Conservation (phyloP, 306 rosid species). For the Acacia confusa region DNA sequence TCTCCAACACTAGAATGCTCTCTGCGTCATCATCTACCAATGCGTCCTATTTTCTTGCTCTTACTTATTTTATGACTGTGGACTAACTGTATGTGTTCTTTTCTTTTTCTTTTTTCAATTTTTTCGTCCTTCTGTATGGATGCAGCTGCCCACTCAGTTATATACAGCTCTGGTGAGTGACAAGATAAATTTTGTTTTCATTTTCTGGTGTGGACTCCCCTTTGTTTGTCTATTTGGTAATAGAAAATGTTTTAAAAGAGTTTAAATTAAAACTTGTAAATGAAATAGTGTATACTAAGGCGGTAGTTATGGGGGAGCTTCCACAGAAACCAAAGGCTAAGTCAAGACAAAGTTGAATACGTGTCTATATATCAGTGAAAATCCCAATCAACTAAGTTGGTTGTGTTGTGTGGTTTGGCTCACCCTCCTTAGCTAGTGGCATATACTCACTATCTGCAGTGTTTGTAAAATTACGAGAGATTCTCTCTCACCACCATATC, state of each 20-base stretch:
- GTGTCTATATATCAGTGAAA: neutral
- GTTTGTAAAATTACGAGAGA: neutral
- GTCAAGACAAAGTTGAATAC: neutral
- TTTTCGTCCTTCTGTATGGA: conserved; percentile 13
- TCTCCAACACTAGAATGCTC: neutral
- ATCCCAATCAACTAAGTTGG: neutral
- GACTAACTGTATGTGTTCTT: neutral
- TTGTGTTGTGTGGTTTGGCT: neutral
- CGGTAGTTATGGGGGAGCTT: neutral
- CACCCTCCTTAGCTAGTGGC: neutral
- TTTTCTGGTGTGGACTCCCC: neutral
- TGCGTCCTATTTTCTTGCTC: neutral
- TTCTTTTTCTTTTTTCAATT: neutral
- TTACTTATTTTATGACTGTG: neutral
- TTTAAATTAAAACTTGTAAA: neutral
- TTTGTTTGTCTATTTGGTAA: neutral
- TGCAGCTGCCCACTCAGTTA: conserved; percentile 91
- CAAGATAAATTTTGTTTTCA: neutral
- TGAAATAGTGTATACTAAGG: neutral
- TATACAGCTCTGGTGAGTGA: conserved; percentile 88
- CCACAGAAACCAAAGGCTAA: neutral
- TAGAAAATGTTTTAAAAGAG: neutral
- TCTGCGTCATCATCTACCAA: neutral
- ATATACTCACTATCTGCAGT: neutral
- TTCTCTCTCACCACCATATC: neutral